These are phyloP conservation scores for Exophiala viscosa DNA, from an alignment of 2,329 filamentous ascomycete species.

Conservation along the genomic window DNA sequence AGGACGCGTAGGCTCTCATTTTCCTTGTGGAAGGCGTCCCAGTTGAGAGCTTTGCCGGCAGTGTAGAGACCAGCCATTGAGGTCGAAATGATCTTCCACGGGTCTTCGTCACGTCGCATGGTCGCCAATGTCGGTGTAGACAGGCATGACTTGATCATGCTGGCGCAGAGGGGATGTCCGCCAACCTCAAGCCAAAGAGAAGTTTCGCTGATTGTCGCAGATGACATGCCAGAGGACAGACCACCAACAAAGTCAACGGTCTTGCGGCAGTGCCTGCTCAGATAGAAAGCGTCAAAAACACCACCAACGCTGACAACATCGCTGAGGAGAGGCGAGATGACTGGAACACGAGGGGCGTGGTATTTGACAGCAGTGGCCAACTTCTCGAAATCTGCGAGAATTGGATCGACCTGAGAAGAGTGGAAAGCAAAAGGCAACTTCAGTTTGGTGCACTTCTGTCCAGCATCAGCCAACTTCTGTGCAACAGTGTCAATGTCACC, in stretches of 20 bases:
- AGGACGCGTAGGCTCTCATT: conserved; percentile 54
- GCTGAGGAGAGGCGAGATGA: conserved; percentile 46
- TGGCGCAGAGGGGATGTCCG: conserved; percentile 46
- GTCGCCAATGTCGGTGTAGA: conserved; percentile 36
- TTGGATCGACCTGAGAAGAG: conserved; percentile 45
- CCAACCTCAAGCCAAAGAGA: conserved; percentile 46
- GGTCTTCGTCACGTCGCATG: conserved; percentile 41
- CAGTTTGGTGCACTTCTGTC: conserved; percentile 41
- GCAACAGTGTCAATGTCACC: conserved; percentile 37
- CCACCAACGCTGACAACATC: conserved; percentile 39
- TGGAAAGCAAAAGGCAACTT: conserved; percentile 47
- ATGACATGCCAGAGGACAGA: conserved; percentile 37
- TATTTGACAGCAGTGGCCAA: conserved; percentile 38
- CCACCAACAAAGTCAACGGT: conserved; percentile 46
- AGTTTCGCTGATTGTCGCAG: conserved; percentile 32
- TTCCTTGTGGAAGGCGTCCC: conserved; percentile 44
- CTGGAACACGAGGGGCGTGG: conserved; percentile 39
- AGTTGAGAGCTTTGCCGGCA: conserved; percentile 39
- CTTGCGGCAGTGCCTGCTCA: conserved; percentile 42
- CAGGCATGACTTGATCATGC: conserved; percentile 41
- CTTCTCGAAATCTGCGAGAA: conserved; percentile 41
- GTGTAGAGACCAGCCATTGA: conserved; percentile 37
- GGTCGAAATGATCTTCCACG: conserved; percentile 40
- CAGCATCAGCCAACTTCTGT: conserved; percentile 35
- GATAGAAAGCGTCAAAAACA: conserved; percentile 38